Evolutionary conservation across 768 basidiomycete genomes (phyloP), one percentile per base, ranked within the genome.

Genomic region (Leccinum rimulosum): DNA sequence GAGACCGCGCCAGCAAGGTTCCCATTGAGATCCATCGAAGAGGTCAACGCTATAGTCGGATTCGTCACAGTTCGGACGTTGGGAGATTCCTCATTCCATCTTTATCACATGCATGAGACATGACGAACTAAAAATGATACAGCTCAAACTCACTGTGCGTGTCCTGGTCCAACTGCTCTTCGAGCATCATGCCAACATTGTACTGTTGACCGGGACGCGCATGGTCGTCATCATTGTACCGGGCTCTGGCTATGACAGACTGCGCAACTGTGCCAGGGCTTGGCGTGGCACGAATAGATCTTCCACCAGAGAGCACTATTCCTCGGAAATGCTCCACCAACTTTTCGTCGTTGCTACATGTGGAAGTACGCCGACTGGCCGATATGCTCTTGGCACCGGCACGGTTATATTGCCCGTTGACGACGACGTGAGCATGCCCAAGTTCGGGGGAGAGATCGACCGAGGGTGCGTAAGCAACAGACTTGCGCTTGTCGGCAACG

Each of bases 311-410:
- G 59, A 93, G 74, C 12, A 83, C 85, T 60, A 93, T 76, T 28
- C 84, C 86, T 64, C 92, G 86, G 56, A 93, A 77, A 65, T 91
- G 89, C 52, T 82, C 79, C 15, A 87, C 87, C 63, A 93, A 76
- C 59, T 93, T 89, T 59, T 92, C 91, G 62, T 93, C 92, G 59
- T 90, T 87, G 64, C 86, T 87, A 68, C 92, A 93, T 17, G 92
- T 89, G 4, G 93, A 95, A 11, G 89, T 92, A 58, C 93, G 87
- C 60, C 93, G 86, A 67, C 92, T 93, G 12, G 92, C 91, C 40
- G 93, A 93, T 91, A 95, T 94, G 68, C 91, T 93, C 77, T 91
- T 93, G 5, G 92, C 91, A 55, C 90, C 91, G 31, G 82, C 85
- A 59, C 91, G 86, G 52, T 80, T 77, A 68, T 84, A 89, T 67